Evolutionary conservation across 2,329 filamentous ascomycete species (phyloP).

Genomic region (Epichloe aotearoae): DNA sequence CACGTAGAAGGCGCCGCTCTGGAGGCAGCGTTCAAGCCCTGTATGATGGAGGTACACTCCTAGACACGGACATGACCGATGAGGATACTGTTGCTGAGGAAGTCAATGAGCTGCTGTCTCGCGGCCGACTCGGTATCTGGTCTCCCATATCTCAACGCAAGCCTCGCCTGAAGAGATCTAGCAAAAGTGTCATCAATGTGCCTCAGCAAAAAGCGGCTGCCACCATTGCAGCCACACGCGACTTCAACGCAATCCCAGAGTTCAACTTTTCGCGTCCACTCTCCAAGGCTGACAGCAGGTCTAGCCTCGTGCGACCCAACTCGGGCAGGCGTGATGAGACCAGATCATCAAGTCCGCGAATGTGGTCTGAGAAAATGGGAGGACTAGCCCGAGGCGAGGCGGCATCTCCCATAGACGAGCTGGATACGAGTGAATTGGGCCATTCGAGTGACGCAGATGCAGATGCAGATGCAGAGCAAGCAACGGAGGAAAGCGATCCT

Average conservation of each 20-base stretch:
- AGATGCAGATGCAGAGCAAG: slow-evolving; percentile 17
- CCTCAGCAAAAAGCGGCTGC: slow-evolving; percentile 10
- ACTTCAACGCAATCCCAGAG: slow-evolving; percentile 4
- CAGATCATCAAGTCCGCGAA: background rate
- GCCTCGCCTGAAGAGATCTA: slow-evolving; percentile 27
- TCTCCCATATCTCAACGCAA: slow-evolving; percentile 21
- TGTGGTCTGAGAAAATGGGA: slow-evolving; percentile 6
- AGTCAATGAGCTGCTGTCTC: slow-evolving; percentile 26
- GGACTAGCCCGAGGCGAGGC: slow-evolving; percentile 5
- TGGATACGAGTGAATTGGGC: slow-evolving; percentile 20
- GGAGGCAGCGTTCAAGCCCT: slow-evolving; percentile 33
- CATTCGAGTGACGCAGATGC: slow-evolving; percentile 19
- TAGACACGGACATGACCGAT: slow-evolving; percentile 28
- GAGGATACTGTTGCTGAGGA: slow-evolving; percentile 33
- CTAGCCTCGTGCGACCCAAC: background rate
- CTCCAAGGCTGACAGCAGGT: background rate
- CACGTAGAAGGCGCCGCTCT: slow-evolving; percentile 33
- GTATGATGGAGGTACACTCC: slow-evolving; percentile 21
- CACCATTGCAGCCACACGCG: slow-evolving; percentile 7
- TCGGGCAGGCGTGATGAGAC: background rate
- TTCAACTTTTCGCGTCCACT: slow-evolving; percentile 22
- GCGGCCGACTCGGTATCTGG: slow-evolving; percentile 12
- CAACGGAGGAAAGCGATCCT: slow-evolving; percentile 21
- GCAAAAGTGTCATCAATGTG: slow-evolving; percentile 25
- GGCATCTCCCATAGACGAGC: slow-evolving; percentile 15